phyloP scores from a whole-genome alignment of 129 eudicot genomes.

The Pittosporum tobira region DNA sequence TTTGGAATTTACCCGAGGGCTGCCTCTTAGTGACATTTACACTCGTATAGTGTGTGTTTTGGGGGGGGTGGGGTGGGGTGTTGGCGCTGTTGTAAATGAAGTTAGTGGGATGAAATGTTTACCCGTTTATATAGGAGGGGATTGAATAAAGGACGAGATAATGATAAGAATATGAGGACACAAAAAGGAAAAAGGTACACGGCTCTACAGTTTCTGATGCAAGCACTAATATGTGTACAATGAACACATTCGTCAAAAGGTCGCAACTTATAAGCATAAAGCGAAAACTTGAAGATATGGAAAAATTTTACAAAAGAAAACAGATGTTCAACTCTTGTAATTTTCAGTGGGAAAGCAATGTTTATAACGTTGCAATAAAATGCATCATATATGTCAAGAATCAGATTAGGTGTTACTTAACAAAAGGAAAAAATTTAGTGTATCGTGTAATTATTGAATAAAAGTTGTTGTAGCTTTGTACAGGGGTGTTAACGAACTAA shows the following conservation, averaged over 20 bases:
- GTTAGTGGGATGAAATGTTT: background rate
- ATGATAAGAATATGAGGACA: slow-evolving; percentile 8
- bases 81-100: too few relatives aligned
- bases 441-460: too few relatives aligned
- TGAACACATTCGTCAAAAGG: background rate
- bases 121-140: slow-evolving; percentile 3
- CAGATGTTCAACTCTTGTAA: background rate
- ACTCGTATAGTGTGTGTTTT: background rate
- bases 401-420: too few relatives aligned
- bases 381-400: background rate
- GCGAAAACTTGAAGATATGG: too few relatives aligned
- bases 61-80: background rate
- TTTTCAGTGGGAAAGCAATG: background rate
- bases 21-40: slow-evolving; percentile 15
- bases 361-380: background rate
- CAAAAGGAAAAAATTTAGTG: too few relatives aligned
- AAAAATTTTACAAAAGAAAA: background rate
- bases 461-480: too few relatives aligned
- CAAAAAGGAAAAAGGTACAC: background rate
- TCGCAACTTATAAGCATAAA: too few relatives aligned
- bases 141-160: background rate
- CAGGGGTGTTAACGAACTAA: too few relatives aligned
- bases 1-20: background rate
- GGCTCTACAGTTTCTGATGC: background rate
- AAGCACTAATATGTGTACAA: too few relatives aligned